Evolutionary conservation across 2,329 filamentous ascomycete species (phyloP), one percentile per base, ranked within the genome.

Genomic region (Stemphylium lycopersici): DNA sequence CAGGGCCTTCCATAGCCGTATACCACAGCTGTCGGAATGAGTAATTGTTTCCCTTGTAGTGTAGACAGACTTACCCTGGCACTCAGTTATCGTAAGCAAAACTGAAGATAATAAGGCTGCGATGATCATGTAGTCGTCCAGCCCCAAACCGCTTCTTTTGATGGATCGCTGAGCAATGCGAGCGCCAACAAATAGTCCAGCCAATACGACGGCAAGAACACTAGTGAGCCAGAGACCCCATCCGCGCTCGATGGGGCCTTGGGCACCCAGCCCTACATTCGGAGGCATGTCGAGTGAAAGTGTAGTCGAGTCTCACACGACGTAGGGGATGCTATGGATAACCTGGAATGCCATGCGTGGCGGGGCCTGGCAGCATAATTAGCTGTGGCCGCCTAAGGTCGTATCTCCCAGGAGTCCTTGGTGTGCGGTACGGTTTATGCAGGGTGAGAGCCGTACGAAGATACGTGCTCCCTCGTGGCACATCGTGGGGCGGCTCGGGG

Each of bases 41-140:
- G 55, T 38, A 31, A 38, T 26, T 16, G 26, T 36, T 8, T 12
- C 12, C n/a, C 13, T 16, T 32, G 26, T 6, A 2, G 1, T 15
- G 12, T 11, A 24, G 40, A 37, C 8, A 6, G 15, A 38, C 58
- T 20, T 41, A 68, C 65, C 65, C 60, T 65, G 63, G 48, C 63
- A 66, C 37, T 67, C 65, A 24, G 63, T 66, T 22, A 68, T 16
- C 11, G 62, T 63, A 8, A 68, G 33, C 18, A 68, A 15, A 7
- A 58, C 55, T 22, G 63, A 66, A 4, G 56, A 58, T 4, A 61
- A 26, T 33, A 66, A 47, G 22, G 65, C 58, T 8, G 55, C 58
- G 6, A 68, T 53, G n/a, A 68, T 66, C 56, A 62, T 59, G 33
- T 65, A 65, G 43, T 68, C 63, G 37, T 68, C 63, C 43, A 59